Base-by-base conservation (phyloP, 352 stramenopile species). In the Phytophthora nicotianae region DNA sequence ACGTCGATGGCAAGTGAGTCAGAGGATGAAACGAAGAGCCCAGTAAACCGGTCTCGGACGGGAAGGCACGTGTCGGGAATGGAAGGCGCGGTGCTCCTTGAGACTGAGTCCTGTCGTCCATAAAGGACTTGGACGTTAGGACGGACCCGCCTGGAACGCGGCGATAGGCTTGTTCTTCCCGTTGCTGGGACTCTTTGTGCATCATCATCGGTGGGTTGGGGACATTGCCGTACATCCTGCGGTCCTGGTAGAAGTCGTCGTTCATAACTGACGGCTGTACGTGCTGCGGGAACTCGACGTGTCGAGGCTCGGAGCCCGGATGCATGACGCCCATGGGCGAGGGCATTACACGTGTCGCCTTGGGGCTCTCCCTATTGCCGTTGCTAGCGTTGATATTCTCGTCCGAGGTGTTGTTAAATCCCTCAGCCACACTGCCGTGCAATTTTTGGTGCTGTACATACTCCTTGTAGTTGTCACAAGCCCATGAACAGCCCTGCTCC, bases 401-500 rank as follows among this genome's bases (percentile, higher is more conserved):
- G 21, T 82, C 50, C 7, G 19, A 19, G 13, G 32, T 21, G 13
- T 64, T 64, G 24, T 41, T 37, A 59, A 74, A 68, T 3, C 62
- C 67, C 11, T 77, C 41, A 4, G 66, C 48, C 23, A 89, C 74
- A 55, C 84, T 87, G 62, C 89, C 77, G 62, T 91, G 81, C 29
- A 89, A 53, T 57, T 89, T 86, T 52, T 93, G 82, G 51, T 93
- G 84, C 54, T 84, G 73, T 5, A 68, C 81, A 50, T 80, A 93
- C 71, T 93, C 82, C 58, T 93, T 93, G 74, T 93, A 93, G 69
- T 93, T 93, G 67, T 91, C 85, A 53, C 82, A 90, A 42, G 56
- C 75, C 75, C 79, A 91, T 17, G 42, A 54, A 55, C 83, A 92
- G 54, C 68, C 58, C 6, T 74, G 65, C 16, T 63, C 74, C 8